phyloP scores from a whole-genome alignment of 352 stramenopile genomes.

The Pythium apleroticum region DNA sequence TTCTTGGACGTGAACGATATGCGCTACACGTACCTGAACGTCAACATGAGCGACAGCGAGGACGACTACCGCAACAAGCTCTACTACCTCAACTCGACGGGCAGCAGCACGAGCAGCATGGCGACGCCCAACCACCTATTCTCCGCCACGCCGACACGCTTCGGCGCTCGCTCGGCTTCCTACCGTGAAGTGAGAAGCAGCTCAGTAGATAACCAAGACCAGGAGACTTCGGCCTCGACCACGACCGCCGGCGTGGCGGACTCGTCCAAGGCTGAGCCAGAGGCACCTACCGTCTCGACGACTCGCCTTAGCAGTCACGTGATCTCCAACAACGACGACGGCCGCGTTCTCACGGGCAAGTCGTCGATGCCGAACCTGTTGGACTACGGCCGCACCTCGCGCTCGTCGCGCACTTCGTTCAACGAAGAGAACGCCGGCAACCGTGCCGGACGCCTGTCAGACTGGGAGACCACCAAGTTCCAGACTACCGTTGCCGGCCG shows the following conservation, averaged over 20 bases:
- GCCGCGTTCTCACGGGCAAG: constrained; percentile 38
- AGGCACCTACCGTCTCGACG: neutral
- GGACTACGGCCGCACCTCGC: constrained; percentile 38
- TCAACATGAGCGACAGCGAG: constrained; percentile 72
- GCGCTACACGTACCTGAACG: constrained; percentile 86
- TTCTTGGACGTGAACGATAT: constrained; percentile 89
- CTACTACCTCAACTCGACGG: constrained; percentile 28
- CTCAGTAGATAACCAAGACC: constrained; percentile 14
- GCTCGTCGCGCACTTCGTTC: constrained; percentile 52
- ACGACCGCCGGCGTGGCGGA: neutral
- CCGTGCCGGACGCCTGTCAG: constrained; percentile 33
- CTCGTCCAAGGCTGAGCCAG: neutral
- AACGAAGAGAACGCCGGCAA: constrained; percentile 33
- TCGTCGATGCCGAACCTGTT: constrained; percentile 56
- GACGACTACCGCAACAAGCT: constrained; percentile 45
- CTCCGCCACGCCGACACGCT: constrained; percentile 15
- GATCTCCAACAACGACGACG: constrained; percentile 23
- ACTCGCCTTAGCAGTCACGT: neutral
- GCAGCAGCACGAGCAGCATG: constrained; percentile 24
- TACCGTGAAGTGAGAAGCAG: constrained; percentile 16
- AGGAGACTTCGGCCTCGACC: neutral
- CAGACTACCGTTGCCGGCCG: constrained; percentile 43
- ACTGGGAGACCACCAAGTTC: constrained; percentile 51
- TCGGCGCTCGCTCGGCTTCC: neutral
- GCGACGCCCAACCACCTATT: constrained; percentile 24